These are phyloP conservation scores for Boletus barrowsii DNA, from an alignment of 768 basidiomycete species.

Conservation along the genomic window DNA sequence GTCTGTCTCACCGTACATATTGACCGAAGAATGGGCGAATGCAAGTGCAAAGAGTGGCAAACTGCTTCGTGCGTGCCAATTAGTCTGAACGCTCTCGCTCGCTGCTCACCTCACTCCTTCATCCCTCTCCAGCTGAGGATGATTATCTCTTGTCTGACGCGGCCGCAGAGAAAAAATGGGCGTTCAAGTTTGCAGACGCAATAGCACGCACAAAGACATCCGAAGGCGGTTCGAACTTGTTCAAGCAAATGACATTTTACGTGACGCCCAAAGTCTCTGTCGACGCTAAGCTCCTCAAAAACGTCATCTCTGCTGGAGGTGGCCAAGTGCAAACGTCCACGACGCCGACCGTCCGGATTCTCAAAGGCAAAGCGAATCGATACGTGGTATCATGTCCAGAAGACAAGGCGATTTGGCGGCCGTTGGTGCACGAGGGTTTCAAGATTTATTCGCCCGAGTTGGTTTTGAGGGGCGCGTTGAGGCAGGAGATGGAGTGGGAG, in stretches of 20 bases:
- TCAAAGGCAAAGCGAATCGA: conserved; percentile 48
- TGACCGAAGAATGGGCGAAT: conserved; percentile 67
- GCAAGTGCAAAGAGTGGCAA: conserved; percentile 52
- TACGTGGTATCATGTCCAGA: conserved; percentile 65
- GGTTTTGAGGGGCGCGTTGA: conserved; percentile 58
- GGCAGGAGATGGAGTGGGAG: conserved; percentile 67
- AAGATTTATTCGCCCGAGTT: conserved; percentile 70
- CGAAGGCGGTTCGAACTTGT: conserved; percentile 46
- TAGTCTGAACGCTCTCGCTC: background rate
- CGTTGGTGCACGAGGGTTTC: conserved; percentile 48
- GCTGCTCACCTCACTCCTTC: background rate
- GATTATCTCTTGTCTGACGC: conserved; percentile 60
- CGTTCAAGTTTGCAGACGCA: conserved; percentile 60
- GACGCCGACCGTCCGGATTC: conserved; percentile 52
- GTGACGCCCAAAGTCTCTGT: conserved; percentile 64
- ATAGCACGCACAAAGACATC: conserved; percentile 52
- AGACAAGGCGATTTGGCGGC: conserved; percentile 65
- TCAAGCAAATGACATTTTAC: conserved; percentile 69
- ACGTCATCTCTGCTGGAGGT: conserved; percentile 66
- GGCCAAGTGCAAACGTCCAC: conserved; percentile 58
- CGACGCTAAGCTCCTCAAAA: conserved; percentile 60
- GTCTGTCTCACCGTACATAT: conserved; percentile 55
- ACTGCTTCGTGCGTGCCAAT: conserved; percentile 56
- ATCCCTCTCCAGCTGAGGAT: conserved; percentile 50
- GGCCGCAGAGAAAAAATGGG: conserved; percentile 61